phyloP scores from a whole-genome alignment of 768 basidiomycete genomes.

The Phlebiopsis flavidoalba region DNA sequence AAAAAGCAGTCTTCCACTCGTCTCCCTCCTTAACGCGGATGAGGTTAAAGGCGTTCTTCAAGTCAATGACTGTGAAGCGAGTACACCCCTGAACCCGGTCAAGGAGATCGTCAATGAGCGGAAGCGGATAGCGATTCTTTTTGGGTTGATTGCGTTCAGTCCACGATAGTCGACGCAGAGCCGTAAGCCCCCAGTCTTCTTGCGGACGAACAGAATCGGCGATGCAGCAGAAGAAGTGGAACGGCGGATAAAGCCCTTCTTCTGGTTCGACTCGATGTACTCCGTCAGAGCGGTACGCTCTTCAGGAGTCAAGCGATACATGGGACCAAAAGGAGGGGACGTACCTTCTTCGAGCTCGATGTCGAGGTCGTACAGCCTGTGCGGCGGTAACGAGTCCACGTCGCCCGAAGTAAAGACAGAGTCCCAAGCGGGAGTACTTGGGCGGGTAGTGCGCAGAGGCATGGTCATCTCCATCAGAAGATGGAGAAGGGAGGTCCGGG shows the following conservation, averaged over 20 bases:
- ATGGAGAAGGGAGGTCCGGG: not conserved
- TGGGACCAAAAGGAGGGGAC: slow-evolving; percentile 22
- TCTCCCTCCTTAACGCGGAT: slow-evolving; percentile 32
- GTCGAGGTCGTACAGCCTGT: slow-evolving; percentile 29
- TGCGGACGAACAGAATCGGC: slow-evolving; percentile 24
- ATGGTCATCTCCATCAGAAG: not conserved
- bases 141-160: slow-evolving; percentile 29
- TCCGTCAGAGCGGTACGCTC: slow-evolving; percentile 30
- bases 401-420: slow-evolving; percentile 23
- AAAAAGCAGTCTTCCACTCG: slow-evolving; percentile 38
- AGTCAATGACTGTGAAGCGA: slow-evolving; percentile 34
- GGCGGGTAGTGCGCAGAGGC: not conserved
- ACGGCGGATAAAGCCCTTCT: slow-evolving; percentile 24
- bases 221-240: slow-evolving; percentile 22
- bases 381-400: slow-evolving; percentile 28
- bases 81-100: slow-evolving; percentile 9
- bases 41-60: slow-evolving; percentile 36
- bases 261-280: slow-evolving; percentile 33
- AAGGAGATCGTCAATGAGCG: slow-evolving; percentile 27
- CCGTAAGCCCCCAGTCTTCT: slow-evolving; percentile 20
- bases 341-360: slow-evolving; percentile 29
- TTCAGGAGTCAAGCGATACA: slow-evolving; percentile 28
- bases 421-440: slow-evolving; percentile 14
- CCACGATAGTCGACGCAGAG: slow-evolving; percentile 23
- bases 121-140: slow-evolving; percentile 30